A percentile compares a stretch with the other conserved stretches of the same genome.
Conservation (phyloP, 139 green algal species). For the Tetradesmus obliquus region DNA sequence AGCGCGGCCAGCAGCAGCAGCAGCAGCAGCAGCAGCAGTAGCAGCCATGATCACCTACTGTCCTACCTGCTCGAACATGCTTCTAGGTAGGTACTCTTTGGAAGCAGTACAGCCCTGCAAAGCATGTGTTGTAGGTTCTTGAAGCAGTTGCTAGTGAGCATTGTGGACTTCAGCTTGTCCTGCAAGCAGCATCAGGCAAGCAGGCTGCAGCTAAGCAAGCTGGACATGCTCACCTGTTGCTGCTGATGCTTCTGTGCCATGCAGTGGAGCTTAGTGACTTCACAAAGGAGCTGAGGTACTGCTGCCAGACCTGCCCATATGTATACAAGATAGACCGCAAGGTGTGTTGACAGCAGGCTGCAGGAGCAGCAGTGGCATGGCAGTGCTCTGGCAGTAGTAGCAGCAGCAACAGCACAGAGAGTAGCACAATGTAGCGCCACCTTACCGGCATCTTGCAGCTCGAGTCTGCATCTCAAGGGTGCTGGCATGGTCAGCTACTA, state of each 20-base stretch:
- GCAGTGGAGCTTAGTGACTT: conserved; percentile 76
- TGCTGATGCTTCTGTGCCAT: background rate
- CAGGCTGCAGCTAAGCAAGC: background rate
- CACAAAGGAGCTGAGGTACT: conserved; percentile 74
- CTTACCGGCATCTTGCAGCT: background rate
- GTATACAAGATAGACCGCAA: conserved; percentile 83
- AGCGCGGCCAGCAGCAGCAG: conserved; percentile 25
- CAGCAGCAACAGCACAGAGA: background rate
- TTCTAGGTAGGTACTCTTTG: conserved; percentile 69
- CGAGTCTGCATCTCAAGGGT: too few relatives aligned
- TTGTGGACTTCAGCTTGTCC: background rate
- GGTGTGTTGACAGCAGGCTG: conserved; percentile 46
- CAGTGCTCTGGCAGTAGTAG: background rate
- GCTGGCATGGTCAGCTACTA: too few relatives aligned
- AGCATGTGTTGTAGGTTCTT: background rate
- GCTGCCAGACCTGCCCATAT: conserved; percentile 88
- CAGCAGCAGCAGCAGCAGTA: conserved; percentile 1
- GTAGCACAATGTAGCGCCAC: background rate
- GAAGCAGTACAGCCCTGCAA: background rate
- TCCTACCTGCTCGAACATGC: conserved; percentile 91
- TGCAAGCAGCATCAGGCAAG: background rate
- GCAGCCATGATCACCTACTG: conserved; percentile 80
- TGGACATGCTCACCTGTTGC: background rate
- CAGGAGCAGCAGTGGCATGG: background rate
- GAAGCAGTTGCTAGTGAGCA: background rate